Evolutionary conservation across 768 basidiomycete species (phyloP).

Genomic region (Mycena belliarum): DNA sequence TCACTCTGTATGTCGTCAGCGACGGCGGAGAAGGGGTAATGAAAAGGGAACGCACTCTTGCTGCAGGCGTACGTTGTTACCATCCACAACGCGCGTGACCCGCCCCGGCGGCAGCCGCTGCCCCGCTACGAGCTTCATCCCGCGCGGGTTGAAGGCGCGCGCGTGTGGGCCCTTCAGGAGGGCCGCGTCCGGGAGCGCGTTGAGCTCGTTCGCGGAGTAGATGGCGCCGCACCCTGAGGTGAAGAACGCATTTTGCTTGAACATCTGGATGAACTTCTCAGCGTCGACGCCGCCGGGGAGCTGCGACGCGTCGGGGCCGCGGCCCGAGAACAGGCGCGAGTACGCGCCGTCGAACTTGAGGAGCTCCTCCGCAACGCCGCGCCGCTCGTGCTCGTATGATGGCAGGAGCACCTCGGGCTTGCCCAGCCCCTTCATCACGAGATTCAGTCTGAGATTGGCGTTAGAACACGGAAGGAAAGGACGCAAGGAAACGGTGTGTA

Average conservation of each 20-base stretch:
- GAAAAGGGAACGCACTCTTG: conserved; percentile 14
- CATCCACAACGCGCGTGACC: conserved; percentile 17
- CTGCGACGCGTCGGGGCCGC: conserved; percentile 17
- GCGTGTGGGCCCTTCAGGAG: not conserved
- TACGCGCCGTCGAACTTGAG: conserved; percentile 44
- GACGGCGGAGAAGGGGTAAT: not conserved
- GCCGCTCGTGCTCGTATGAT: conserved; percentile 41
- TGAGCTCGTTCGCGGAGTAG: conserved; percentile 18
- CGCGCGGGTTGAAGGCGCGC: conserved; percentile 15
- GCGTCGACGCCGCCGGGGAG: conserved; percentile 19
- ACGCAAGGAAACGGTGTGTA: not conserved
- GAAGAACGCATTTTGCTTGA: conserved; percentile 25
- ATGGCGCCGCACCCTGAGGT: conserved; percentile 21
- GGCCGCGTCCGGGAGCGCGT: conserved; percentile 14
- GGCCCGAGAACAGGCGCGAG: conserved; percentile 36
- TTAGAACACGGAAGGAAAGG: not conserved
- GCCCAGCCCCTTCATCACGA: conserved; percentile 22
- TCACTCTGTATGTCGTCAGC: conserved; percentile 13
- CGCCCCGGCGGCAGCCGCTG: conserved; percentile 18
- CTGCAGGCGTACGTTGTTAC: conserved; percentile 18
- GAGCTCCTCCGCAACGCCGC: conserved; percentile 39
- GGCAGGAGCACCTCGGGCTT: conserved; percentile 21
- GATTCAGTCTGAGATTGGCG: conserved; percentile 9
- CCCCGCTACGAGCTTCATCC: conserved; percentile 18
- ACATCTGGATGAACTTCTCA: conserved; percentile 22